phyloP scores from a whole-genome alignment of 305 asterid species.

The Fraxinus velutina region DNA sequence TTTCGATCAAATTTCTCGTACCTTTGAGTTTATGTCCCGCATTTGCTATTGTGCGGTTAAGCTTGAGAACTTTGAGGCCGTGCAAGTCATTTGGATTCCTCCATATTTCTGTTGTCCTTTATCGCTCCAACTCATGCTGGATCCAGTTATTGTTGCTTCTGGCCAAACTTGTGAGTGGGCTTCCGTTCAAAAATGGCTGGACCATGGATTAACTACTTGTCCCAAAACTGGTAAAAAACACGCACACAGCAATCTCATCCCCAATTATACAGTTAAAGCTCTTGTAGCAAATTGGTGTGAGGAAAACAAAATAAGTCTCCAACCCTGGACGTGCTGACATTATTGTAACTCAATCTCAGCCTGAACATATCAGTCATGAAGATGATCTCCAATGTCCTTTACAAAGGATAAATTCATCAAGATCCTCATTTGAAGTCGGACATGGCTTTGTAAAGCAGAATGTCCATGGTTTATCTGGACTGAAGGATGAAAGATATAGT shows the following conservation, averaged over 20 bases:
- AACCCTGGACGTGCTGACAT: slow-evolving; percentile 21
- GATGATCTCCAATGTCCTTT: slow-evolving; percentile 28
- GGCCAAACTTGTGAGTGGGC: slow-evolving; percentile 84
- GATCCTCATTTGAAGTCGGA: slow-evolving; percentile 31
- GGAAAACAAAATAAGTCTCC: slow-evolving; percentile 45
- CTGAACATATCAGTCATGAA: slow-evolving; percentile 25
- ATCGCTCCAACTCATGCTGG: slow-evolving; percentile 69
- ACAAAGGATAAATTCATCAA: slow-evolving; percentile 32
- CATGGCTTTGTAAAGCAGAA: slow-evolving; percentile 31
- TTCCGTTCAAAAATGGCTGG: slow-evolving; percentile 78
- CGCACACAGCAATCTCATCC: slow-evolving; percentile 56
- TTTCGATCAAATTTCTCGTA: slow-evolving; percentile 37
- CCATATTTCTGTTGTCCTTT: slow-evolving; percentile 74
- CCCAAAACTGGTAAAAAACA: slow-evolving; percentile 60
- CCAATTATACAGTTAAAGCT: slow-evolving; percentile 74
- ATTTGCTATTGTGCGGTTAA: slow-evolving; percentile 48
- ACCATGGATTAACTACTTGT: slow-evolving; percentile 64
- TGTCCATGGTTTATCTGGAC: slow-evolving; percentile 19
- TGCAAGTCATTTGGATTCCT: slow-evolving; percentile 56
- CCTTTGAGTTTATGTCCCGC: slow-evolving; percentile 46
- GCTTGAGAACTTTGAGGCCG: slow-evolving; percentile 42
- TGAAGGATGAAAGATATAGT: slow-evolving; percentile 32
- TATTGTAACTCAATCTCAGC: slow-evolving; percentile 19
- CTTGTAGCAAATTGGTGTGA: slow-evolving; percentile 69
- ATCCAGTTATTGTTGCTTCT: slow-evolving; percentile 89